These are phyloP conservation scores for Eruca vesicaria DNA, from an alignment of 441 rosid species.

Conservation along the genomic window DNA sequence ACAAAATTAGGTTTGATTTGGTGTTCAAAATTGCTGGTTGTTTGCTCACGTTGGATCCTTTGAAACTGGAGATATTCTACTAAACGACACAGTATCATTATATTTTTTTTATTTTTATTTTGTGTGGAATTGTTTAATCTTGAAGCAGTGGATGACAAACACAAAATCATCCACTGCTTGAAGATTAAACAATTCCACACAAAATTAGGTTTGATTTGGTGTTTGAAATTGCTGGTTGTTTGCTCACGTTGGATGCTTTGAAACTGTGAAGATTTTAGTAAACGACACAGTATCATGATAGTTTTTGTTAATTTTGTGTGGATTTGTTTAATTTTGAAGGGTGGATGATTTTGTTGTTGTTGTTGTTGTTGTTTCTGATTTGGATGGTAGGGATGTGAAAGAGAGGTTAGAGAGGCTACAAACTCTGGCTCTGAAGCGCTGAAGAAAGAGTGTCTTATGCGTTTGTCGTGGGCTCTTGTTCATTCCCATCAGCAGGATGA, in stretches of 20 bases:
- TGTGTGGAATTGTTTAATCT: too few species aligned
- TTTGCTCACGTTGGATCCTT: too few species aligned
- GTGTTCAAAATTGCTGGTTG: not conserved
- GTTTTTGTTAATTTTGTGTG: not conserved
- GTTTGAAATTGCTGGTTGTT: not conserved
- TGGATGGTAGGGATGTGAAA: constrained; percentile 70
- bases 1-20: constrained; percentile 8
- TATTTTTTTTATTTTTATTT: too few species aligned
- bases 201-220: constrained; percentile 4
- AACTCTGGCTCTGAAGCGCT: constrained; percentile 49
- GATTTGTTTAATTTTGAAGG: not conserved
- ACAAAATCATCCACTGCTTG: too few species aligned
- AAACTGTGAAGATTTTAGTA: not conserved
- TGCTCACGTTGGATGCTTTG: not conserved
- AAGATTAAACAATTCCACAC: too few species aligned
- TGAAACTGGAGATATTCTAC: too few species aligned
- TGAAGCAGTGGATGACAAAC: too few species aligned
- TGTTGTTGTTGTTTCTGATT: not conserved
- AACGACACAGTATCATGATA: not conserved
- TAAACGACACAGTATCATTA: too few species aligned
- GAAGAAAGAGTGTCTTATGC: constrained; percentile 69
- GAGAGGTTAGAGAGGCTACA: constrained; percentile 65
- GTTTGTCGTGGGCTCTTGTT: constrained; percentile 95
- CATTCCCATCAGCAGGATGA: constrained; percentile 80
- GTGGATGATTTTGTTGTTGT: too few species aligned